phyloP scores from a whole-genome alignment of 1,284 basidiomycete species.

The Naganishia cerealis region DNA sequence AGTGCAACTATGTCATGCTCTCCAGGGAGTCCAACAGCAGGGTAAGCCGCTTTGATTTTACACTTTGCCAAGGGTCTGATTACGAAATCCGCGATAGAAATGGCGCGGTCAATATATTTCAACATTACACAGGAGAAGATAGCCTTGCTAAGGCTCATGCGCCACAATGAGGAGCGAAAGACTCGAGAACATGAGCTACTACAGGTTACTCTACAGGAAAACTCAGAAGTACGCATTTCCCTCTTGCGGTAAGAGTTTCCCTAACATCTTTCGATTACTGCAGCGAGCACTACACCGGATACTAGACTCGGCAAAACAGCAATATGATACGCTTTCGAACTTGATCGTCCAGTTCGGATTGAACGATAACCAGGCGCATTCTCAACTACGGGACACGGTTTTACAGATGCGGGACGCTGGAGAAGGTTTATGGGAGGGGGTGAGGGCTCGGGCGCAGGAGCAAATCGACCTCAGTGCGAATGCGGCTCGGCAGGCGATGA shows the following conservation, averaged over 20 bases:
- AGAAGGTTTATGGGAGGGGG: slow-evolving; percentile 20
- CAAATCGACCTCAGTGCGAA: slow-evolving; percentile 4
- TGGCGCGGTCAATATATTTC: slow-evolving; percentile 39
- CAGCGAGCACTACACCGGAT: neutral
- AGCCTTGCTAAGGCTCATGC: slow-evolving; percentile 38
- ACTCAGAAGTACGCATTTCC: slow-evolving; percentile 22
- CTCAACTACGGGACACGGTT: slow-evolving; percentile 7
- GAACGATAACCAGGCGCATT: neutral
- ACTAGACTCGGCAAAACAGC: slow-evolving; percentile 15
- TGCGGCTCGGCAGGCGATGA: neutral
- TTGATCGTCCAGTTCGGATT: neutral
- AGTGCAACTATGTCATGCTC: slow-evolving; percentile 48
- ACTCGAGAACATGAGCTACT: slow-evolving; percentile 16
- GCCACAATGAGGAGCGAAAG: slow-evolving; percentile 21
- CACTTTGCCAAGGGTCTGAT: neutral
- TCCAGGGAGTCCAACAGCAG: slow-evolving; percentile 39
- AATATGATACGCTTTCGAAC: slow-evolving; percentile 2
- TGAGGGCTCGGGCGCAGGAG: neutral
- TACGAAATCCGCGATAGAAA: slow-evolving; percentile 35
- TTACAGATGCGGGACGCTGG: neutral
- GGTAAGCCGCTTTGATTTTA: slow-evolving; percentile 35
- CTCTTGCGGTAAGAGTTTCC: neutral
- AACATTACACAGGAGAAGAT: slow-evolving; percentile 45
- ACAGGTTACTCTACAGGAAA: neutral
- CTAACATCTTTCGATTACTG: neutral